These are phyloP conservation scores for Aspergillus diversus DNA, from an alignment of 495 filamentous ascomycete species.

Conservation along the genomic window DNA sequence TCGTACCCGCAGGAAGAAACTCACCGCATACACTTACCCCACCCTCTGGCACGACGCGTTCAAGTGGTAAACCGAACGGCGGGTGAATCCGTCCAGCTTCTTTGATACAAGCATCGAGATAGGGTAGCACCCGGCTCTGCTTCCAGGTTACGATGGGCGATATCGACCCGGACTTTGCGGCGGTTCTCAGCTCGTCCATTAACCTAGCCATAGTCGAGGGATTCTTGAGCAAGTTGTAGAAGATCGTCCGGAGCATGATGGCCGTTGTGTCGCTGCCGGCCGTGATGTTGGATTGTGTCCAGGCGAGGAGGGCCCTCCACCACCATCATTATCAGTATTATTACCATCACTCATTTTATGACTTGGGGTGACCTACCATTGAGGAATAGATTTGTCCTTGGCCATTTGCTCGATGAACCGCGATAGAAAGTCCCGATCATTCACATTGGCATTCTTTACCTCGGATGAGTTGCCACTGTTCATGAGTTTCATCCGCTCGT, in stretches of 20 bases:
- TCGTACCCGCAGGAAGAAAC: constrained; percentile 28
- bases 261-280: constrained; percentile 59
- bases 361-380: background rate
- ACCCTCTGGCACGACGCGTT: constrained; percentile 36
- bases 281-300: constrained; percentile 44
- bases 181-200: constrained; percentile 22
- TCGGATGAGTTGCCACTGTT: background rate
- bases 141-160: constrained; percentile 29
- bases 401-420: background rate
- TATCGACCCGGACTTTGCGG: constrained; percentile 41
- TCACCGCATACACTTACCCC: constrained; percentile 22
- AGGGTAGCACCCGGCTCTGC: constrained; percentile 41
- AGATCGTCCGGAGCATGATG: constrained; percentile 47
- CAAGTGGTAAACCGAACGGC: constrained; percentile 30
- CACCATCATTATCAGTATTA: background rate
- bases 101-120: constrained; percentile 49
- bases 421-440: background rate
- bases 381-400: background rate
- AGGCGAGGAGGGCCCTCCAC: constrained; percentile 13
- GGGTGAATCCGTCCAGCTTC: constrained; percentile 43
- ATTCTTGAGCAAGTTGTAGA: constrained; percentile 55
- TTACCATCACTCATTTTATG: no score
- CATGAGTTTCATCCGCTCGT: background rate
- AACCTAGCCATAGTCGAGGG: constrained; percentile 30
- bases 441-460: background rate